phyloP scores from a whole-genome alignment of 176 grass and related monocot species.

The Zoysia pacifica region DNA sequence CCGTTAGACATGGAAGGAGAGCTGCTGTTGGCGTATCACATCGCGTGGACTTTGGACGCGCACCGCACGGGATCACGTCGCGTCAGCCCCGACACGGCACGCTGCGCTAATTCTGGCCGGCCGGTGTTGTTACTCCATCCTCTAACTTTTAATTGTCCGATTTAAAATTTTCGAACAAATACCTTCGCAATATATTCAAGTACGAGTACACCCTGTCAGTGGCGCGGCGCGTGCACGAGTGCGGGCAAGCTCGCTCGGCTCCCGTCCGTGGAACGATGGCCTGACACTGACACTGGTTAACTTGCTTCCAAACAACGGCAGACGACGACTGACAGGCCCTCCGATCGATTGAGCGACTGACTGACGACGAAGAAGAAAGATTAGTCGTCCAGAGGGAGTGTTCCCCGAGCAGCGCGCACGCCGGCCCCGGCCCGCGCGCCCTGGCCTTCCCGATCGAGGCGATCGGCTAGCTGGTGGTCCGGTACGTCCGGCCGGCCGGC shows the following conservation, averaged over 20 bases:
- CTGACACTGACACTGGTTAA: slow-evolving; percentile 40
- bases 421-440: slow-evolving; percentile 26
- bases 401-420: slow-evolving; percentile 13
- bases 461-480: neutral
- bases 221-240: neutral
- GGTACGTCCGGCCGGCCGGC: neutral
- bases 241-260: neutral
- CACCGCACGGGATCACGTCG: neutral
- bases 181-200: neutral
- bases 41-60: neutral
- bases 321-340: neutral
- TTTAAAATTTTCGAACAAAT: neutral
- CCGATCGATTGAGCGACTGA: neutral
- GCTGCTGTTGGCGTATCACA: neutral
- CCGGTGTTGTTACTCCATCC: no score
- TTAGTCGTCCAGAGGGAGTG: neutral
- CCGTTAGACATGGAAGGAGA: neutral
- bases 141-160: no score
- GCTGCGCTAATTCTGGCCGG: neutral
- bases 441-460: slow-evolving; percentile 24
- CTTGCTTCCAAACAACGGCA: slow-evolving; percentile 54
- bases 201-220: slow-evolving; percentile 2
- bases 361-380: neutral
- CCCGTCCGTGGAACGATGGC: neutral
- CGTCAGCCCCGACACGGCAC: neutral